Percentiles rank a stretch among this genome's conserved stretches.
These are phyloP conservation scores for Nicotiana sylvestris DNA, from an alignment of 257 asterid species.

Conservation along the genomic window DNA sequence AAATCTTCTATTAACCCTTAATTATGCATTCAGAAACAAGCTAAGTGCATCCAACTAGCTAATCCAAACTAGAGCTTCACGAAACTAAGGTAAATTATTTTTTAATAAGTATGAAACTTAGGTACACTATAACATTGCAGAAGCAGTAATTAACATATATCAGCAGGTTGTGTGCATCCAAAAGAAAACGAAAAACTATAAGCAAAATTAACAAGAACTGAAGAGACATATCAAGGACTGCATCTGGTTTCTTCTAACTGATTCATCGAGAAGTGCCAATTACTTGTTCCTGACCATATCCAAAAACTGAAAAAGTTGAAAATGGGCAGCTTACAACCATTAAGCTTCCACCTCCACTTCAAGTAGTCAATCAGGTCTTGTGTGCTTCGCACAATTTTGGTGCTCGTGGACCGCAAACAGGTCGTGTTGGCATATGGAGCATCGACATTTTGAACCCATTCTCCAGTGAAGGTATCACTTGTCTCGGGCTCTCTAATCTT, in stretches of 20 bases:
- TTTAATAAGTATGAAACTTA: not conserved
- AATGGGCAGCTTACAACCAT: slow-evolving; percentile 39
- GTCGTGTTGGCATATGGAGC: slow-evolving; percentile 43
- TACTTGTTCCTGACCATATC: slow-evolving; percentile 37
- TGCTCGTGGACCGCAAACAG: slow-evolving; percentile 54
- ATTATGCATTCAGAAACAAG: not conserved
- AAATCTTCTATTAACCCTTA: not conserved
- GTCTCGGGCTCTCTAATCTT: slow-evolving; percentile 8
- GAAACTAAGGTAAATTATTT: not conserved
- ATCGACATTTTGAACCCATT: slow-evolving; percentile 43
- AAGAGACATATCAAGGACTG: slow-evolving; percentile 56
- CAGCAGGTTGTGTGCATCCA: not conserved
- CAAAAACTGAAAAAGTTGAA: slow-evolving; percentile 44
- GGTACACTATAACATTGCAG: not conserved
- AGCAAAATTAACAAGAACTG: not conserved
- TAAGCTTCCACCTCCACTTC: slow-evolving; percentile 54
- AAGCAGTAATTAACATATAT: not conserved
- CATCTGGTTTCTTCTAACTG: slow-evolving; percentile 51
- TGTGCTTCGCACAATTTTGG: slow-evolving; percentile 58
- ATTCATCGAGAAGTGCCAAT: slow-evolving; percentile 46
- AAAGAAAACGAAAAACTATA: not conserved
- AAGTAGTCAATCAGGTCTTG: slow-evolving; percentile 41
- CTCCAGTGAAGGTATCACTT: slow-evolving; percentile 41
- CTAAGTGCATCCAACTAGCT: slow-evolving; percentile 1
- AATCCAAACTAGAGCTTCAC: not conserved